Base-by-base conservation (phyloP, 1,139 yeast species). In the Suhomyces bribrorum region DNA sequence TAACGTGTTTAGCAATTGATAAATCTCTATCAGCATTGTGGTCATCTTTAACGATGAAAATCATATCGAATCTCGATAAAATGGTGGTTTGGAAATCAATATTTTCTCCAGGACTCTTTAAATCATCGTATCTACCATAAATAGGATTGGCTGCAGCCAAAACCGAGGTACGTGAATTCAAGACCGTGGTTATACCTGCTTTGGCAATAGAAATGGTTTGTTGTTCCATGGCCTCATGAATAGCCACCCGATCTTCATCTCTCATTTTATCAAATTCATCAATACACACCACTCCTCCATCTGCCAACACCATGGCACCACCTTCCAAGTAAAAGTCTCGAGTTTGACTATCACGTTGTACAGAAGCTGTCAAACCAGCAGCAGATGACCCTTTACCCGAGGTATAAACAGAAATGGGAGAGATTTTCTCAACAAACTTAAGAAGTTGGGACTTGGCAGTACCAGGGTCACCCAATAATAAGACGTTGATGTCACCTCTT, bases 191-290 rank as follows among this genome's bases (percentile, higher is more conserved):
- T 52, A 92, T 92, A 62, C 99, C 99, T 7, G 99, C 99, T 62
- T 92, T 92, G 32, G 98, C 98, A 60, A 92, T 89, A n/a, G 97
- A 90, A 49, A 92, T 92, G 0, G 98, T 92, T 66, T 92, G 99
- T 65, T 92, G 99, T 69, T 92, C 99, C 99, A 92, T 92, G 7
- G 98, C 98, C 73, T 92, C 99, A 63, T 92, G 99, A 53, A 92
- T 94, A 0, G 98, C 98, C 26, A 92, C 98, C 61, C 99, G 78
- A 64, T 94, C 98, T 61, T 92, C 98, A 57, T 94, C 99, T 64
- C 97, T 77, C 99, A 92, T 92, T 68, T 92, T 92, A 66, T 92
- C 99, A 57, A 92, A 92, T 73, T 92, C 99, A 72, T 92, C 99
- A 57, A 92, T 94, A 76, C 98, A 92, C 34, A 92, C 97, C 34